A percentile compares a stretch with the other conserved stretches of the same genome.
Conservation (phyloP, 441 rosid species). For the Populus tomentosa region DNA sequence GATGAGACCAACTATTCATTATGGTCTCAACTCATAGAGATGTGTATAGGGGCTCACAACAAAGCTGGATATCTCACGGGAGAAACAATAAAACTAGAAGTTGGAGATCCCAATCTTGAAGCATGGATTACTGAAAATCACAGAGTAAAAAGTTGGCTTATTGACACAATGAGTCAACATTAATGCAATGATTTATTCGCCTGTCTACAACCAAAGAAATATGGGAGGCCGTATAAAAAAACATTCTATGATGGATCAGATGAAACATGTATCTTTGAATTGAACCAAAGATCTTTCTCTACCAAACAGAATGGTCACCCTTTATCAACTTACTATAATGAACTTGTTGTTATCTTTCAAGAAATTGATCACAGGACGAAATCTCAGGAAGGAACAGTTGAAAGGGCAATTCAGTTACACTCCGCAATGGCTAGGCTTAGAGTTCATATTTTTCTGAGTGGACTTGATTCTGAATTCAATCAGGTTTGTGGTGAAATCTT, state of each 20-base stretch:
- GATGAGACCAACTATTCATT: constrained; percentile 8
- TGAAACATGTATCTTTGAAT: neutral
- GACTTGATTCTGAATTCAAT: constrained; percentile 5
- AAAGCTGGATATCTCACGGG: neutral
- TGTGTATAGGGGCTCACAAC: neutral
- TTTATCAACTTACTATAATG: neutral
- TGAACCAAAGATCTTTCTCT: neutral
- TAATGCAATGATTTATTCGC: neutral
- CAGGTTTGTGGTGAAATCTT: neutral
- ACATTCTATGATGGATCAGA: neutral
- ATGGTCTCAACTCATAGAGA: constrained; percentile 11
- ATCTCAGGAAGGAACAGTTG: neutral
- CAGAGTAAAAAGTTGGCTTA: neutral
- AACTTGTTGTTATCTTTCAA: neutral
- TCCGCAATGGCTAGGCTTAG: neutral
- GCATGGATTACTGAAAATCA: constrained; percentile 2
- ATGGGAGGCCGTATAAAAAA: neutral
- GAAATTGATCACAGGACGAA: neutral
- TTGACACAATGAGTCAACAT: neutral
- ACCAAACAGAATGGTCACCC: neutral
- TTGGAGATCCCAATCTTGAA: neutral
- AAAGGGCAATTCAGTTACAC: neutral
- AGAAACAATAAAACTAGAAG: neutral
- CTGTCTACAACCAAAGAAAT: neutral
- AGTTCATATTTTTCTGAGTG: constrained; percentile 13